phyloP scores from a whole-genome alignment of 2,329 filamentous ascomycete species.

The Eutypa lata region DNA sequence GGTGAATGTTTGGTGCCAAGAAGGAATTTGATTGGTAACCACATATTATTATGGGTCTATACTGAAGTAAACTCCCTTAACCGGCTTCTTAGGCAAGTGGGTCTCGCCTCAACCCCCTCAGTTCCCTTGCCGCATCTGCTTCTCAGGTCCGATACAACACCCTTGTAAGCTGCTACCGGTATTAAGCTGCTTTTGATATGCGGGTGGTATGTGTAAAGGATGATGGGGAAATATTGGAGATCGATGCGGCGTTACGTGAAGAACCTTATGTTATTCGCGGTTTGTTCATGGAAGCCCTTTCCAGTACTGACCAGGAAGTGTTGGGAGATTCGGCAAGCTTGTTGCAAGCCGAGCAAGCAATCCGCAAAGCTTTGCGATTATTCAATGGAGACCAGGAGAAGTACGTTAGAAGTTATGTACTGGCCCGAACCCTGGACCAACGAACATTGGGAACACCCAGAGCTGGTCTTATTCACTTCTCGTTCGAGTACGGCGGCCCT shows the following conservation, averaged over 20 bases:
- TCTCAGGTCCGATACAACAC: too few species aligned
- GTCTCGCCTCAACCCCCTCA: too few species aligned
- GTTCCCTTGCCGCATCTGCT: too few species aligned
- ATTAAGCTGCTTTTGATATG: too few species aligned
- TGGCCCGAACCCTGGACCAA: background rate
- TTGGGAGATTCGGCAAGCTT: background rate
- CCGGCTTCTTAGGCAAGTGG: too few species aligned
- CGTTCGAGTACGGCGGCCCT: background rate
- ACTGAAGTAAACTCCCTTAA: too few species aligned
- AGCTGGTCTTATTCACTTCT: background rate
- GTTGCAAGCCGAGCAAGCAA: background rate
- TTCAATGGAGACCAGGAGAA: background rate
- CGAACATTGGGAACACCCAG: background rate
- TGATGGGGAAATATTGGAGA: background rate
- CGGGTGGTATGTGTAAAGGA: background rate
- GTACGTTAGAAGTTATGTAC: background rate
- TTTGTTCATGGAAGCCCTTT: background rate
- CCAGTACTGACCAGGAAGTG: background rate
- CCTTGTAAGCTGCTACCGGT: too few species aligned
- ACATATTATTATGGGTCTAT: too few species aligned
- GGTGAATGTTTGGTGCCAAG: too few species aligned
- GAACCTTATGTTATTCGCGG: background rate
- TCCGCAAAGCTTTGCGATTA: background rate
- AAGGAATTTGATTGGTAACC: too few species aligned
- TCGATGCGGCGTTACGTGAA: background rate